Base-by-base conservation (phyloP, 1,284 basidiomycete genomes). In the Marasmius fiardii region DNA sequence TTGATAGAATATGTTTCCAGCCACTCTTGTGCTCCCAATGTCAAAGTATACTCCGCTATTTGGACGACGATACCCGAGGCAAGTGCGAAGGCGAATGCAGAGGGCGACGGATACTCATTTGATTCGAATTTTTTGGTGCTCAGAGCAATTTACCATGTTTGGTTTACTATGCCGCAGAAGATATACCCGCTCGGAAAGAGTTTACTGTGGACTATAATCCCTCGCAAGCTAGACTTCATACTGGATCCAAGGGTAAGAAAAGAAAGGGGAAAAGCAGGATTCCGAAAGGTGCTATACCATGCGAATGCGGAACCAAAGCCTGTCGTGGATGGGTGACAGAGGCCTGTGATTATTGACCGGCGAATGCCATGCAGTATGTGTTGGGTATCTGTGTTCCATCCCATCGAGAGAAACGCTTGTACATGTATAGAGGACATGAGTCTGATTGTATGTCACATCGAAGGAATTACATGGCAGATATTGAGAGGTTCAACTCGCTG, bases 181-280 rank as follows among this genome's bases (percentile, higher is more conserved):
- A 78, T 57, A 82, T 88, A 53, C 70, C 68, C 0, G 73, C 78
- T 0, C 66, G 71, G 33, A 78, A 73, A 2, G 86, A 89, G 58
- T 75, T 88, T 2, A 82, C 81, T 0, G 76, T 88, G 24, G 83
- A 88, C 64, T 88, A 88, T 60, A 71, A 82, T 59, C 84, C 86
- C 18, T 64, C 62, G 21, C 67, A 67, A 6, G 68, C 62, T 21
- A 52, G 20, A 11, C 65, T 23, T 31, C 21, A 55, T 41, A 31
- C 56, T 39, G 43, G 14, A 45, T 8, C 35, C 52, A 43, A 60
- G 53, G 47, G 60, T 57, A 33, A 59, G 8, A 71, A 71, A 53
- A 65, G 64, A 10, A 71, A 71, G 53, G 65, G 64, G 10, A 67
- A 64, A 48, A 21, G 4, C 11, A 28, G 7, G 21, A 50, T 37